Percentiles rank a stretch among this genome's conserved stretches.
These are phyloP conservation scores for Xylariomycetidae sp. DNA, from an alignment of 2,329 filamentous ascomycete species.

Conservation along the genomic window DNA sequence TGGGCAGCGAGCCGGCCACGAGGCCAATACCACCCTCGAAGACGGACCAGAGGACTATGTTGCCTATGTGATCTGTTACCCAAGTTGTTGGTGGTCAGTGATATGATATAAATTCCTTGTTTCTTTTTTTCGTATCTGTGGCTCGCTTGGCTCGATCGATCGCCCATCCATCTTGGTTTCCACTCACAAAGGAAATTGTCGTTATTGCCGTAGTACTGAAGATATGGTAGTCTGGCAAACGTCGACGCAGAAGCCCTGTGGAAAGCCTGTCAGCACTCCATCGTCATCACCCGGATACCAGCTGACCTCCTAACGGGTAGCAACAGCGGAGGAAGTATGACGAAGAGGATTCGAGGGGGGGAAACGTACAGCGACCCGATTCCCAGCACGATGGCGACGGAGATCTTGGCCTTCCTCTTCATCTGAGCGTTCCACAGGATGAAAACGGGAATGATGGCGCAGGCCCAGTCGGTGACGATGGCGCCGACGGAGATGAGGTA, in stretches of 20 bases:
- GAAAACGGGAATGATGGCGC: constrained; percentile 5
- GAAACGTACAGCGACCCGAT: constrained; percentile 4
- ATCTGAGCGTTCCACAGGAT: constrained; percentile 9
- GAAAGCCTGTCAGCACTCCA: too few relatives aligned
- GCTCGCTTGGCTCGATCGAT: too few relatives aligned
- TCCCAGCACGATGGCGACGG: constrained; percentile 4
- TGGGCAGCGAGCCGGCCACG: too few relatives aligned
- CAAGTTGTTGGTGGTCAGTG: too few relatives aligned
- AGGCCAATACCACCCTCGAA: constrained; percentile 8
- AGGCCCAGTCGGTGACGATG: constrained; percentile 8
- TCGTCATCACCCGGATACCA: too few relatives aligned
- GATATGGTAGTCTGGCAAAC: constrained; percentile 5
- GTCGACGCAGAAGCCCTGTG: constrained; percentile 6
- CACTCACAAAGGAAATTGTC: constrained; percentile 7
- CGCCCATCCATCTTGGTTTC: too few relatives aligned
- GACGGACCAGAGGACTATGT: constrained; percentile 5
- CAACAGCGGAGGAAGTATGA: too few relatives aligned
- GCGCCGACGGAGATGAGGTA: constrained; percentile 5
- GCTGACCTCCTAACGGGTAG: too few relatives aligned
- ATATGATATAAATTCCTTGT: background rate
- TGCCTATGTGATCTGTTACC: constrained; percentile 2
- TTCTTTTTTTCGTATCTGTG: too few relatives aligned
- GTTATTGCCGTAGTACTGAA: constrained; percentile 2
- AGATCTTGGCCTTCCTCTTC: constrained; percentile 5
- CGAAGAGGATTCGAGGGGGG: too few relatives aligned